These are phyloP conservation scores for Xanthoconium stramineum DNA, from an alignment of 768 basidiomycete species.

Conservation along the genomic window DNA sequence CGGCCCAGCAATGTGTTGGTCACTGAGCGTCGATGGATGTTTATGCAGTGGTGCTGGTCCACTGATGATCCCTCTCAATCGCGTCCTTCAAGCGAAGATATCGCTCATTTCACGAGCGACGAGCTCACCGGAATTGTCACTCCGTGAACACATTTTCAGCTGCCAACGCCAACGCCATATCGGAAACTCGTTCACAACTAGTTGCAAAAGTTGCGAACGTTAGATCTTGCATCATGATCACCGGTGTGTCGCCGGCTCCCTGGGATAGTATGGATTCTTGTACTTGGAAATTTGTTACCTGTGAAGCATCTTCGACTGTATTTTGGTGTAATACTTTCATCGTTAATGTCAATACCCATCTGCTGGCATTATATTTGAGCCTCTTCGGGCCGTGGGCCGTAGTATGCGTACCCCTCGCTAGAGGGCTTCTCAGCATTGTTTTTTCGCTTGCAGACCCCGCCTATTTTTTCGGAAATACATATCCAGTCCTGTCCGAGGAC, in stretches of 20 bases:
- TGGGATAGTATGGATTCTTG: not conserved
- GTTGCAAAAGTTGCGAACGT: too few species aligned
- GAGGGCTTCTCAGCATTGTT: not conserved
- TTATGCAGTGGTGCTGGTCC: conserved; percentile 14
- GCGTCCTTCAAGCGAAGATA: conserved; percentile 32
- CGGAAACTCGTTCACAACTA: too few species aligned
- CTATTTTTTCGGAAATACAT: not conserved
- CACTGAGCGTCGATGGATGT: conserved; percentile 11
- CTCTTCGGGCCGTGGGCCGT: not conserved
- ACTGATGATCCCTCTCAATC: conserved; percentile 21
- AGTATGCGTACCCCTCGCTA: too few species aligned
- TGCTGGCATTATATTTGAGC: too few species aligned
- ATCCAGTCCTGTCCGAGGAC: too few species aligned
- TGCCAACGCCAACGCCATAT: too few species aligned
- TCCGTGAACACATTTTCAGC: not conserved
- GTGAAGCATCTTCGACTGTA: not conserved
- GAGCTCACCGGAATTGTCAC: not conserved
- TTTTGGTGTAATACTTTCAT: too few species aligned
- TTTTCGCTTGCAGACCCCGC: not conserved
- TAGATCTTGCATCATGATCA: too few species aligned
- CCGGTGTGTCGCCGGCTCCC: not conserved
- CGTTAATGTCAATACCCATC: not conserved
- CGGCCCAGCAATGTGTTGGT: conserved; percentile 2
- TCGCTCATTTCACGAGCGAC: conserved; percentile 13
- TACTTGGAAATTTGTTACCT: not conserved